phyloP scores from a whole-genome alignment of 306 rosid genomes.

The Rubus idaeus region DNA sequence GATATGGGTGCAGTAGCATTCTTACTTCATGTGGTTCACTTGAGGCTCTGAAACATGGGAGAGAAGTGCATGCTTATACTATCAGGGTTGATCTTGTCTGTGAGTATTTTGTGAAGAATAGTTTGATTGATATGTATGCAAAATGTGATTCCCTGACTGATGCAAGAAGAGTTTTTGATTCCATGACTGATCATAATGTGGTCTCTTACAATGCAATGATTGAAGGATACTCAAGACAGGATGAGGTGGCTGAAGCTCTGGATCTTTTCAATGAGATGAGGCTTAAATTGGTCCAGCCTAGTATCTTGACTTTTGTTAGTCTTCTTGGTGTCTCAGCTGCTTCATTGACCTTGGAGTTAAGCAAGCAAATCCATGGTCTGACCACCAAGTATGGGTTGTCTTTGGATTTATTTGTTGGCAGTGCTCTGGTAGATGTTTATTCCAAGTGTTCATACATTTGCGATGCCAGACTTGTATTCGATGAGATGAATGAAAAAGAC shows the following conservation, averaged over 20 bases:
- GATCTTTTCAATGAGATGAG: slow-evolving; percentile 65
- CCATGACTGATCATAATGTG: slow-evolving; percentile 46
- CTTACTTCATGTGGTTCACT: slow-evolving; percentile 86
- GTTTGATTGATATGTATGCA: slow-evolving; percentile 88
- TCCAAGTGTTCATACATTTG: slow-evolving; percentile 63
- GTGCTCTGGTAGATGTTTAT: slow-evolving; percentile 84
- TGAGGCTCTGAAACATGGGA: slow-evolving; percentile 57
- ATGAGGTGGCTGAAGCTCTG: slow-evolving; percentile 57
- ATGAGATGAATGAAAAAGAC: slow-evolving; percentile 64
- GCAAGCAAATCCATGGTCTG: slow-evolving; percentile 76
- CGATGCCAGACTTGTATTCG: slow-evolving; percentile 74
- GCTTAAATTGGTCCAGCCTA: slow-evolving; percentile 50
- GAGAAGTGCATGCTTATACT: slow-evolving; percentile 70
- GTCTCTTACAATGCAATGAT: slow-evolving; percentile 92
- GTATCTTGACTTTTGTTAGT: slow-evolving; percentile 73
- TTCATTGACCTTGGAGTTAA: slow-evolving; percentile 46
- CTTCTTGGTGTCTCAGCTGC: slow-evolving; percentile 81
- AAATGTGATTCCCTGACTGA: slow-evolving; percentile 68
- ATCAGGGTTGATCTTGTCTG: slow-evolving; percentile 61
- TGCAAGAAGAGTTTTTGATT: slow-evolving; percentile 65
- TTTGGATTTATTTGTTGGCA: slow-evolving; percentile 70
- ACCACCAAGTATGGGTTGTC: slow-evolving; percentile 62
- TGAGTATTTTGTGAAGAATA: slow-evolving; percentile 74
- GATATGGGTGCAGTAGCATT: slow-evolving; percentile 74
- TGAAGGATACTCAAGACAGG: slow-evolving; percentile 77